Base-by-base conservation (phyloP, 805 yeast genomes). In the Monosporozyma solicola region DNA sequence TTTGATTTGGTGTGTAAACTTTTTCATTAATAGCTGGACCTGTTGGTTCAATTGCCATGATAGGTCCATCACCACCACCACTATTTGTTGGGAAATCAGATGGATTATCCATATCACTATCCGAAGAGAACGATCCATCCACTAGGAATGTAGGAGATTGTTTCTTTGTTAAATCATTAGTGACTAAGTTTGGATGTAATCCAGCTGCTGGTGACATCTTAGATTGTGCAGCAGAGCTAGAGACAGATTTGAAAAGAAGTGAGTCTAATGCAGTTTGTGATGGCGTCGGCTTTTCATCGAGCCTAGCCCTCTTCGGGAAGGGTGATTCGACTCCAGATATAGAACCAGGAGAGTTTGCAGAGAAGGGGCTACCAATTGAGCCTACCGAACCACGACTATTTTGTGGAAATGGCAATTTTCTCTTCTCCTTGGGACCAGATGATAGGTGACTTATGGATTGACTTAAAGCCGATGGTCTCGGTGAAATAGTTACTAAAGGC, bases 241-340 rank as follows among this genome's bases (percentile, higher is more conserved):
- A 56, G 2, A 60, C 54, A 1, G 67, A 57, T 44, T 58, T 62
- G 4, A 65, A 57, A 37, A 67, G 53, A n/a, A 67, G 53, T 1
- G 69, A 59, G 50, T 67, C 69, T 22, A 67, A 51, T 1, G 70
- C 68, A 9, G 69, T 59, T 39, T 62, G 63, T 8, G 68, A 64
- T 1, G 66, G 65, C 1, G 68, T 63, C 5, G 62, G 65, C 45
- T 56, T 63, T 13, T 63, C 67, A 11, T 62, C 64, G 9, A 56
- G 41, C 24, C 61, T 59, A 13, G 55, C 39, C 9, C 67, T 52
- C 52, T 63, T 64, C n/a, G 50, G 47, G 31, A 55, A 55, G 0
- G 61, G 61, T 8, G 64, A 55, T 16, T 60, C 64, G 0, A 48
- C 51, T 8, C 52, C 41, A 24, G 43, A 49, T 29, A 50, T 2